Evolutionary conservation across 495 filamentous ascomycete genomes (phyloP), one percentile per base, ranked within the genome.

Genomic region (Hypoxylon lienhwacheense): DNA sequence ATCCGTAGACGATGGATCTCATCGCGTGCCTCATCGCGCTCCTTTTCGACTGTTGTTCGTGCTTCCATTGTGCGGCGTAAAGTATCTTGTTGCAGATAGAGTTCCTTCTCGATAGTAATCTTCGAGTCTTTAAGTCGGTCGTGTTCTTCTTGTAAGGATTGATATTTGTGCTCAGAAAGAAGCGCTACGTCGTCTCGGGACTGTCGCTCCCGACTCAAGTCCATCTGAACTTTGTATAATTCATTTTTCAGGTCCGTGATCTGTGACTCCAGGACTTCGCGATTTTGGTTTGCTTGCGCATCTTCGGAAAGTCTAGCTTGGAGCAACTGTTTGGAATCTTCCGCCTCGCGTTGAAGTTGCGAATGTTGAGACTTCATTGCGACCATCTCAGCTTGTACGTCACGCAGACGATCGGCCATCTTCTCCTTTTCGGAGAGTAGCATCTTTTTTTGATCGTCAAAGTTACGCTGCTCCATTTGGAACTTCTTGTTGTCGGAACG

Each of bases 31-130:
- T 95, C 90, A 61, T 96, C 92, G 2, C 91, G 90, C 48, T 93
- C 89, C 37, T 85, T 81, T 62, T 98, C 95, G 3, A 87, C 89
- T 14, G 80, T 76, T 7, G 85, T 73, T 7, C 90, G 81, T 21
- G 85, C 86, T 70, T 95, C 90, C 31, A 87, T 88, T 6, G 91
- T 87, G 14, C 93, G 87, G 15, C 93, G 87, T 35, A 97, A 82
- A 10, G 87, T 88, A 66, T 98, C 93, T 68, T 97, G 91, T 61
- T 97, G 93, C n/a, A 87, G 84, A 66, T 97, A 97, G 71, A 98
- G 90, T 69, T 97, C 95, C 69, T 96, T 97, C 67, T 98, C 93
- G 46, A 98, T 97, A 29, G 80, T 93, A 59, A 97, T 96, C 70
- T 98, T 98, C 4, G 91, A 86, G 28, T 96, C 90, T 56, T 95